These are phyloP conservation scores for Trichophyton rubrum DNA, from an alignment of 2,329 filamentous ascomycete genomes.

Conservation along the genomic window DNA sequence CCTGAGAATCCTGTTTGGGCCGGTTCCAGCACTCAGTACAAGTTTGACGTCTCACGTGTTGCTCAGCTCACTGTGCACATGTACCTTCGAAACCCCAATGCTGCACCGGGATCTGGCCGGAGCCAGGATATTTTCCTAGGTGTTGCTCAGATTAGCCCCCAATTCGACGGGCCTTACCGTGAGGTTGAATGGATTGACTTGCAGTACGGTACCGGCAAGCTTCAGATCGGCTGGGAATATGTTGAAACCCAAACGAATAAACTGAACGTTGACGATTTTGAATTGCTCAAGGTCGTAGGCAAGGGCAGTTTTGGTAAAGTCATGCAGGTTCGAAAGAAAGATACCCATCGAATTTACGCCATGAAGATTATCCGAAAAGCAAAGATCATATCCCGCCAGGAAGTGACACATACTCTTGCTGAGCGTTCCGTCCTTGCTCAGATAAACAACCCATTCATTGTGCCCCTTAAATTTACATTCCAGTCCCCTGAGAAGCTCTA, in stretches of 20 bases:
- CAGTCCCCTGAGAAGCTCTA: conserved; percentile 98
- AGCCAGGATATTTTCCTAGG: conserved; percentile 96
- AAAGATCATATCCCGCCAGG: conserved; percentile 95
- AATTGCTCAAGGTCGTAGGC: conserved; percentile 91
- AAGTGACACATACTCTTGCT: conserved; percentile 91
- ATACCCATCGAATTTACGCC: conserved; percentile 94
- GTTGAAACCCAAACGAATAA: conserved; percentile 83
- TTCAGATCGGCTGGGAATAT: conserved; percentile 88
- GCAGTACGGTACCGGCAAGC: conserved; percentile 74
- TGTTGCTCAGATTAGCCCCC: conserved; percentile 77
- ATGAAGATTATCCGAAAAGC: conserved; percentile 99
- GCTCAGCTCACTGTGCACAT: conserved; percentile 85
- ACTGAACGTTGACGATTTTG: conserved; percentile 92
- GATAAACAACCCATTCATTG: conserved; percentile 99
- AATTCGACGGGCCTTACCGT: conserved; percentile 66
- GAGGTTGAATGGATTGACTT: conserved; percentile 85
- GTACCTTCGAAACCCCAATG: conserved; percentile 85
- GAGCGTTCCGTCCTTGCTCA: conserved; percentile 94
- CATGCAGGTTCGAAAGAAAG: conserved; percentile 97
- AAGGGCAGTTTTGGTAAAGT: conserved; percentile 99
- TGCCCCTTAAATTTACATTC: conserved; percentile 97
- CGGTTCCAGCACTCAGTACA: conserved; percentile 94
- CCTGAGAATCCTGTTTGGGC: conserved; percentile 94
- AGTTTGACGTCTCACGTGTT: conserved; percentile 93
- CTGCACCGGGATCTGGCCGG: conserved; percentile 68